Evolutionary conservation across 352 stramenopile species (phyloP), one percentile per base, ranked within the genome.

Genomic region (Thalassiosira allenii): DNA sequence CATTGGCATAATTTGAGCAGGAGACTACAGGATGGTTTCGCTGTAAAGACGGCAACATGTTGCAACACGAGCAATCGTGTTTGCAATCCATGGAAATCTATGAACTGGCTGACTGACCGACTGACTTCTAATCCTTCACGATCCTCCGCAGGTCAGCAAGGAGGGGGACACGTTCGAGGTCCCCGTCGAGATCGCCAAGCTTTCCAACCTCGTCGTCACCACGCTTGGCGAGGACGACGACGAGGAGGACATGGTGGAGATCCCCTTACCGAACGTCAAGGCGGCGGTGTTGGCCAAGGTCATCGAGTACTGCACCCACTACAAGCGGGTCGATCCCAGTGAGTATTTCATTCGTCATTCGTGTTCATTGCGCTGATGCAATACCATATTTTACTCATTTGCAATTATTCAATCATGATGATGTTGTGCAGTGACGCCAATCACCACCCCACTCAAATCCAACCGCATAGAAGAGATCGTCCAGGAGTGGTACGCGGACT

Each of bases 371-470:
- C n/a, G n/a, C n/a, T n/a, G n/a, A n/a, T n/a, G n/a, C n/a, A n/a
- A n/a, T n/a, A n/a, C n/a, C n/a, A n/a, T n/a, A n/a, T n/a, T n/a
- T n/a, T n/a, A n/a, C n/a, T n/a, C n/a, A n/a, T n/a, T n/a, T n/a
- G n/a, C n/a, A n/a, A n/a, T n/a, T n/a, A n/a, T n/a, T n/a, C n/a
- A n/a, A n/a, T n/a, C n/a, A n/a, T n/a, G n/a, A n/a, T n/a, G n/a
- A n/a, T n/a, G n/a, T n/a, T n/a, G 11, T 54, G 52, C 62, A 71
- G 98, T 99, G 97, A 93, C 92, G 29, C 95, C 98, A 68, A 99
- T 99, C 79, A 96, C 99, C 73, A 99, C 98, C 91, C 98, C 98
- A n/a, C 87, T 99, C 11, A 98, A 98, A 86, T 98, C 95, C 67
- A 91, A 91, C 12, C 97, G 98, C 61, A 98, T 99, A 90, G 91